Evolutionary conservation across 768 basidiomycete genomes (phyloP).

Genomic region (Hirschioporus abietinus): DNA sequence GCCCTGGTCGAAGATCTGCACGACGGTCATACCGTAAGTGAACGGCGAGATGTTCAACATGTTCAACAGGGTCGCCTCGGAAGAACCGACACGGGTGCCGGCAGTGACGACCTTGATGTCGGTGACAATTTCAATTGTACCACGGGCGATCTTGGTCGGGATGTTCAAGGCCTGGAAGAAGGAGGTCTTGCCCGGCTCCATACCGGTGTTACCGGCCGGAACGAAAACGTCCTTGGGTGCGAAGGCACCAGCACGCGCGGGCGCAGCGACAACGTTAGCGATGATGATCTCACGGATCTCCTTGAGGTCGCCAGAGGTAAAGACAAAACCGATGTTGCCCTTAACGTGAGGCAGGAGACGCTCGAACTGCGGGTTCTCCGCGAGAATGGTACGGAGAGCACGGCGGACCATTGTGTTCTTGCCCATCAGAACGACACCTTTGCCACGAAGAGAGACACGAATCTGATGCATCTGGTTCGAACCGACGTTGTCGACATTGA

Average conservation of each 20-base stretch:
- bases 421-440: slow-evolving; percentile 97
- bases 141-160: slow-evolving; percentile 99
- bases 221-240: slow-evolving; percentile 91
- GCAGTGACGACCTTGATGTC: slow-evolving; percentile 93
- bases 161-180: slow-evolving; percentile 99
- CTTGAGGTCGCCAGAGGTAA: slow-evolving; percentile 88
- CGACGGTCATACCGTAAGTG: slow-evolving; percentile 98
- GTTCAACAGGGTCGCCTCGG: slow-evolving; percentile 98
- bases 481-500: slow-evolving; percentile 99
- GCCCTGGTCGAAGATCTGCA: slow-evolving; percentile 94
- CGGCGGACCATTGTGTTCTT: slow-evolving; percentile 99
- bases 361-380: slow-evolving; percentile 92
- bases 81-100: slow-evolving; percentile 90
- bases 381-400: slow-evolving; percentile 85
- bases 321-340: slow-evolving; percentile 99
- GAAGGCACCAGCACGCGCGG: slow-evolving; percentile 95
- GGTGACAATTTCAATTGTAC: slow-evolving; percentile 98
- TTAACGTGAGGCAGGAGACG: slow-evolving; percentile 91
- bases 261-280: slow-evolving; percentile 97
- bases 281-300: slow-evolving; percentile 90
- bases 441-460: slow-evolving; percentile 91
- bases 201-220: slow-evolving; percentile 96
- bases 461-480: slow-evolving; percentile 99
- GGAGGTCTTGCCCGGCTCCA: slow-evolving; percentile 99
- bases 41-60: slow-evolving; percentile 99